Conservation (phyloP, 495 filamentous ascomycete genomes). For the Penicillium robsamsonii region DNA sequence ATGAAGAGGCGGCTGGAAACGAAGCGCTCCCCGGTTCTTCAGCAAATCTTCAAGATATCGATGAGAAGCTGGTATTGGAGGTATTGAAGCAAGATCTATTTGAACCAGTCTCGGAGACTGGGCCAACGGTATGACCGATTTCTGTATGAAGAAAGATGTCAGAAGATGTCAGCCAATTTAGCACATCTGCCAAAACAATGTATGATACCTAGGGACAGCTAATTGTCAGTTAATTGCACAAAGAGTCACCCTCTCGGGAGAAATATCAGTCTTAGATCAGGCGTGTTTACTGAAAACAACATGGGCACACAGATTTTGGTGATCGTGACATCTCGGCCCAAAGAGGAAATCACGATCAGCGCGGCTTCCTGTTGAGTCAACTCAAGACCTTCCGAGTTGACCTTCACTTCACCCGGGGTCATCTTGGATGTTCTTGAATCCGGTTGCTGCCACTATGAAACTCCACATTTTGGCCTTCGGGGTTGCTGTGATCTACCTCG, state of each 20-base stretch:
- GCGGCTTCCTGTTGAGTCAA: neutral
- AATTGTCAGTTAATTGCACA: neutral
- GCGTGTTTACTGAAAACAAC: neutral
- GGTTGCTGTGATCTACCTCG: slow-evolving; percentile 3
- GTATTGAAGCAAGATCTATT: slow-evolving; percentile 42
- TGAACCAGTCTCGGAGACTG: slow-evolving; percentile 20
- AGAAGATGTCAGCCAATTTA: neutral
- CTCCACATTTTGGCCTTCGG: neutral
- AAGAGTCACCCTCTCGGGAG: neutral
- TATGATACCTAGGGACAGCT: neutral
- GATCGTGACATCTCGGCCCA: neutral
- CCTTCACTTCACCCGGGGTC: neutral
- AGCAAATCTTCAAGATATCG: slow-evolving; percentile 31
- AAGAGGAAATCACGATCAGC: slow-evolving; percentile 2
- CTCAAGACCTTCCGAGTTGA: neutral
- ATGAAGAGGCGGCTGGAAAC: slow-evolving; percentile 9
- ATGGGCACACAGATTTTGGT: neutral
- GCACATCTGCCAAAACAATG: neutral
- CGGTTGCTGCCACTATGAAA: slow-evolving; percentile 18
- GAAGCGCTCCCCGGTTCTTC: slow-evolving; percentile 4
- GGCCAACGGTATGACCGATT: neutral
- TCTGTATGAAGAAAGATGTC: neutral
- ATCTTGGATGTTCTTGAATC: neutral
- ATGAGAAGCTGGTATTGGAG: slow-evolving; percentile 42
- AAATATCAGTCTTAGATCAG: neutral